Conservation (phyloP, 2,329 filamentous ascomycete genomes). For the Calonectria hawksworthii region DNA sequence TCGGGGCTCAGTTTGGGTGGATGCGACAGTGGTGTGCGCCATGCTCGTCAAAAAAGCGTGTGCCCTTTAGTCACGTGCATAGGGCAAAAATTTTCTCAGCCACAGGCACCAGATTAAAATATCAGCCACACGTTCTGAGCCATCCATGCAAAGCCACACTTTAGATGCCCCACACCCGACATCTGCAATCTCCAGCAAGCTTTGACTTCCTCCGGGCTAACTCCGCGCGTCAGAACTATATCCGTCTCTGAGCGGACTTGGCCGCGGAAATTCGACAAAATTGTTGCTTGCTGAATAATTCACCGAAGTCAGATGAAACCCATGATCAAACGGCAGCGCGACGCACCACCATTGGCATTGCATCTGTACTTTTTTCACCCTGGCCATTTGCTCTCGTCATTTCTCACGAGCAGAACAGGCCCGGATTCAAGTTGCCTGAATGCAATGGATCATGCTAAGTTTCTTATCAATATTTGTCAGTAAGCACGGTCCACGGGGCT, state of each 20-base stretch:
- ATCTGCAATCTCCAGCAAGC: neutral
- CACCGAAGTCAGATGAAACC: slow-evolving; percentile 11
- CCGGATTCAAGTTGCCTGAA: neutral
- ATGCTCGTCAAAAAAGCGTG: slow-evolving; percentile 50
- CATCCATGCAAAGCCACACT: slow-evolving; percentile 29
- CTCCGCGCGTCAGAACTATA: slow-evolving; percentile 22
- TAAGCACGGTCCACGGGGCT: slow-evolving; percentile 15
- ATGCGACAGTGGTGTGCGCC: slow-evolving; percentile 54
- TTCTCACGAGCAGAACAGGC: neutral
- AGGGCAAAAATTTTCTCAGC: slow-evolving; percentile 40
- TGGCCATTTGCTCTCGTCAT: neutral
- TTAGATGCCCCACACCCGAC: slow-evolving; percentile 6
- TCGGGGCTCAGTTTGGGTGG: slow-evolving; percentile 51
- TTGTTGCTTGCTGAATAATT: slow-evolving; percentile 31
- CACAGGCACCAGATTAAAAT: neutral
- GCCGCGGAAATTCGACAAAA: slow-evolving; percentile 32
- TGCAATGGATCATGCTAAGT: neutral
- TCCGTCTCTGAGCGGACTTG: slow-evolving; percentile 28
- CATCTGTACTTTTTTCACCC: neutral
- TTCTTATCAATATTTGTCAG: slow-evolving; percentile 25
- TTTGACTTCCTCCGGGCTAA: slow-evolving; percentile 29
- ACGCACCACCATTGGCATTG: neutral
- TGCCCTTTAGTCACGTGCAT: slow-evolving; percentile 56
- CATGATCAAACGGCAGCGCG: neutral
- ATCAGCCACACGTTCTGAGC: neutral